Base-by-base conservation (phyloP, 78 protist species). In the Anaeramoeba flamelloides region DNA sequence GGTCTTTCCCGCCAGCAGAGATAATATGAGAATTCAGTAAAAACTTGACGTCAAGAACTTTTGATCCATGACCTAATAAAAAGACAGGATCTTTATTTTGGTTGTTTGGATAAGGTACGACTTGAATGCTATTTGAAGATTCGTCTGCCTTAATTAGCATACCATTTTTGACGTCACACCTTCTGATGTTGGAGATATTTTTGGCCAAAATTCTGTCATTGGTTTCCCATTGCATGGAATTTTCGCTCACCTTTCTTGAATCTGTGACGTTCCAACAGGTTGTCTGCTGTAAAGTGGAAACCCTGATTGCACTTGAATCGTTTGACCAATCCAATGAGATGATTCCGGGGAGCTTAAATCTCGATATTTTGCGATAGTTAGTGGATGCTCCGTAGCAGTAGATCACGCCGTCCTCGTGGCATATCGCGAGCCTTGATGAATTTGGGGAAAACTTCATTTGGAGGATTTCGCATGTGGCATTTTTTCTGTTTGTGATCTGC, bases 241-340 rank as follows among this genome's bases (percentile, higher is more conserved):
- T 53, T 26, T 53, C 17, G 17, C 17, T 17, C 8, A 53, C 34
- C 8, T 8, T 8, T 53, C 17, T 53, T 53, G 34, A 8, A 26
- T 17, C 17, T 26, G 8, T 17, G 69, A 17, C 69, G 8, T 8
- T 26, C 8, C 8, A 53, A 53, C 17, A 53, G 17, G 8, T 26
- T 26, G 69, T 53, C 17, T 53, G 69, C 17, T 53, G 8, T 53
- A 8, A 8, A 53, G 8, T 53, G 34, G 69, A 53, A 53, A 53
- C 69, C 8, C 69, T 8, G 69, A 53, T 26, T 53, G 8, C 69
- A 53, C 34, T 53, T 53, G 69, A 53, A 53, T 8, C 17, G 17
- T 53, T 53, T 53, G 69, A 53, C 69, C 69, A 53, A 53, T 53
- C 69, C n/a, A n/a, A n/a, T n/a, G n/a, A n/a, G n/a, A n/a, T n/a